Conservation (phyloP, 352 stramenopile genomes). For the Peronospora tabacina region DNA sequence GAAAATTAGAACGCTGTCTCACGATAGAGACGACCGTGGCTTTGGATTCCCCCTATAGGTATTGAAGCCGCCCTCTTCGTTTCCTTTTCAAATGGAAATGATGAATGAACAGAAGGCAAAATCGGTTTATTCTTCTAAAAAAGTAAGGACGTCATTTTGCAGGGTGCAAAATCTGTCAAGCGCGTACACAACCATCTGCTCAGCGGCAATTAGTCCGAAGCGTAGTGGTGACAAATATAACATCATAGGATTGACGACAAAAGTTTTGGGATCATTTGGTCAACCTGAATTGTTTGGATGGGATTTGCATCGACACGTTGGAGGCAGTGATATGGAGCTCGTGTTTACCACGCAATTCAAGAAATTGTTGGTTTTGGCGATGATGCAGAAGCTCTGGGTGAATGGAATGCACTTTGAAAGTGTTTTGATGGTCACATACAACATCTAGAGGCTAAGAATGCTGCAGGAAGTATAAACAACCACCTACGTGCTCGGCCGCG, state of each 20-base stretch:
- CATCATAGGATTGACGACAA: slow-evolving; percentile 4
- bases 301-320: slow-evolving; percentile 34
- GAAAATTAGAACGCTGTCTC: too few relatives aligned
- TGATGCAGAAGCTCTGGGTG: slow-evolving; percentile 44
- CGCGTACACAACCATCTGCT: too few relatives aligned
- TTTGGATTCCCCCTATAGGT: too few relatives aligned
- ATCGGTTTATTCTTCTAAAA: too few relatives aligned
- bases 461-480: slow-evolving; percentile 35
- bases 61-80: too few relatives aligned
- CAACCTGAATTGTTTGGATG: slow-evolving; percentile 39
- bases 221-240: slow-evolving; percentile 6
- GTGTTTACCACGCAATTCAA: slow-evolving; percentile 40
- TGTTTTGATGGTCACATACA: slow-evolving; percentile 40
- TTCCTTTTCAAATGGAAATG: too few relatives aligned
- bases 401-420: slow-evolving; percentile 33
- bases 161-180: too few relatives aligned
- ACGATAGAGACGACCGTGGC: too few relatives aligned
- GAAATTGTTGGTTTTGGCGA: slow-evolving; percentile 24
- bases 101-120: too few relatives aligned
- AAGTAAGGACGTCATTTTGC: too few relatives aligned
- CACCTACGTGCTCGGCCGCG: slow-evolving; percentile 37
- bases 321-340: slow-evolving; percentile 39
- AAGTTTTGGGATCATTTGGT: slow-evolving; percentile 9
- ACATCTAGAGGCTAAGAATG: slow-evolving; percentile 41
- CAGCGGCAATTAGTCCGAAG: neutral